Base-by-base conservation (phyloP, 140 eudicot species). In the Erigeron philadelphicus region DNA sequence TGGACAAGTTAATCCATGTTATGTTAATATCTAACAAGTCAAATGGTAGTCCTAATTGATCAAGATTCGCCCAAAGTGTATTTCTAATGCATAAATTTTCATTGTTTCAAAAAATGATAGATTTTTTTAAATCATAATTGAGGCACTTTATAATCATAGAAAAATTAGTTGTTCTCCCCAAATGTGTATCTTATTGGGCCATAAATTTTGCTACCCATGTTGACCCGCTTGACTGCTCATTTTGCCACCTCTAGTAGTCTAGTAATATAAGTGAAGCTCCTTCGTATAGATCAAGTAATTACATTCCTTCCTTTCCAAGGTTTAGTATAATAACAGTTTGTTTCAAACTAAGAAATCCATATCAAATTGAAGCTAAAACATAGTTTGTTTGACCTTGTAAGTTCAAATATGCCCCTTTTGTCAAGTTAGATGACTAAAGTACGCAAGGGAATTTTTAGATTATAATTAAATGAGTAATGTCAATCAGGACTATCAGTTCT, bases 401-500 rank as follows among this genome's bases (percentile, higher is more conserved):
- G 49, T 52, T 19, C 16, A 53, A 12, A 21, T 45, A 3, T 48
- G 15, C 17, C 0, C 40, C 41, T 68, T 9, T 48, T 44, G 54
- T 48, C 10, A 68, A n/a, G 40, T 38, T 1, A 31, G 48, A 52
- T 53, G 49, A 47, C 47, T 13, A 67, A 63, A 11, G 11, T 49
- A 49, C 56, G 11, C 56, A 49, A n/a, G 40, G 40, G 3, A 18
- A 9, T 43, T 40, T 64, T 19, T 23, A 15, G 64, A 16, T 9
- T 64, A 45, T 31, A 50, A 67, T 9, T 55, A 12, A 31, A 59
- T 41, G 66, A 42, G 57, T 54, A 2, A 58, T 48, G 38, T 59
- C 7, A 75, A 68, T 21, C 80, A 79, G 83, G 83, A 71, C n/a
- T 79, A 79, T 61, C 83, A 79, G 19, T 79, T 79, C 43, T 79